Base-by-base conservation (phyloP, 805 yeast genomes). In the Maudiozyma serrabonitensis region DNA sequence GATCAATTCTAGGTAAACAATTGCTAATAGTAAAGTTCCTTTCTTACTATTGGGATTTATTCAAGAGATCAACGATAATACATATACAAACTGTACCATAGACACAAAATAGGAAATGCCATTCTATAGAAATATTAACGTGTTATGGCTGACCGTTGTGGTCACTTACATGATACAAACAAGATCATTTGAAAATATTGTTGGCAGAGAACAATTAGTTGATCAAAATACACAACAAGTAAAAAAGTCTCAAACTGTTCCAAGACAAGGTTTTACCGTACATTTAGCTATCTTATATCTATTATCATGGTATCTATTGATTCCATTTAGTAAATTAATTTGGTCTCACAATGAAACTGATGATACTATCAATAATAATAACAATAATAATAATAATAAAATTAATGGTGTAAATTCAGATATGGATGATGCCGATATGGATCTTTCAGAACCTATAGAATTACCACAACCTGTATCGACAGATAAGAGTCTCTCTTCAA, bases 101-200 rank as follows among this genome's bases (percentile, higher is more conserved):
- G 7, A 9, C 32, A 28, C 32, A 28, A 3, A 8, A 28, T 28
- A 28, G 12, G 32, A 11, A 28, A 39, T 39, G 42, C 11, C 42
- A 23, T 13, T 39, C 7, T 8, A 13, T 13, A 35, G 38, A 35
- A 39, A 39, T 19, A 41, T 41, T 19, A 53, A 45, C 26, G 32
- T 48, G 4, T 48, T 52, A 16, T 64, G 68, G 68, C 46, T 62
- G 16, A 48, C 54, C 11, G 58, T 58, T 2, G 58, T 63, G 11
- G 47, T 55, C 32, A 56, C 61, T 32, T 64, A 64, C 44, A 61
- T 62, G 16, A 47, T 63, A 4, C 67, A 64, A 47, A 64, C 66
- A 3, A 59, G 54, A 45, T 54, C 58, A 26, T 49, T 64, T 45
- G 58, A 63, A 8, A 48, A 54, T 21, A 52, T 64, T 9, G 58